phyloP scores from a whole-genome alignment of 1,139 yeast genomes.

The Ogataea hybrid region DNA sequence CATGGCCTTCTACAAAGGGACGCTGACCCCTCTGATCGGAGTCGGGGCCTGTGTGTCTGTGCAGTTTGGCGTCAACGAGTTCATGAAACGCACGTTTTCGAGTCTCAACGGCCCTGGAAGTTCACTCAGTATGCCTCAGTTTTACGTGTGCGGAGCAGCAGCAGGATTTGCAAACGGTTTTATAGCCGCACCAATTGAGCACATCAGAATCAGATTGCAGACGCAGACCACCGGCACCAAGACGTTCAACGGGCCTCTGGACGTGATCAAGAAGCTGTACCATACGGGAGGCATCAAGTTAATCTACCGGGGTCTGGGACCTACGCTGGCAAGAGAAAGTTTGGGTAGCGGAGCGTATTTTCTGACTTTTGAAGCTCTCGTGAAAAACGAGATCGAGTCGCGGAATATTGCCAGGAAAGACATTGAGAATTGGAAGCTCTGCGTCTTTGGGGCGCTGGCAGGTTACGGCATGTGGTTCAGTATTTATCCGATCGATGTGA shows the following conservation, averaged over 20 bases:
- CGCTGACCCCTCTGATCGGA: constrained; percentile 72
- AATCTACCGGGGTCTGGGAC: constrained; percentile 72
- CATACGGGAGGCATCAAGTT: constrained; percentile 47
- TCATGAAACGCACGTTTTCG: constrained; percentile 75
- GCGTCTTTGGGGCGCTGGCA: constrained; percentile 79
- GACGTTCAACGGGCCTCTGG: constrained; percentile 73
- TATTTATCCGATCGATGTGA: constrained; percentile 79
- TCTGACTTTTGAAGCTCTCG: constrained; percentile 82
- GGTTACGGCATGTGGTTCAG: constrained; percentile 85
- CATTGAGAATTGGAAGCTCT: constrained; percentile 82
- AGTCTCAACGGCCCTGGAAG: constrained; percentile 27
- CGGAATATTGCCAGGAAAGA: constrained; percentile 53
- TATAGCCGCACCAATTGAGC: constrained; percentile 90
- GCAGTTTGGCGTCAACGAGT: constrained; percentile 87
- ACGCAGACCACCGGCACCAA: constrained; percentile 59
- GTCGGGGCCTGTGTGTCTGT: constrained; percentile 88
- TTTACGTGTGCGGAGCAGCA: constrained; percentile 76
- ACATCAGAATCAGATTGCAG: constrained; percentile 85
- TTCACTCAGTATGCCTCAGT: constrained; percentile 45
- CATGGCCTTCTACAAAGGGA: constrained; percentile 57
- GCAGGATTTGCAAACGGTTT: constrained; percentile 90
- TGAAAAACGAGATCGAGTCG: constrained; percentile 55
- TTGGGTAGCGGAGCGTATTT: constrained; percentile 89
- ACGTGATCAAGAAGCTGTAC: constrained; percentile 64
- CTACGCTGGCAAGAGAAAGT: constrained; percentile 80